Evolutionary conservation across 2,329 filamentous ascomycete species (phyloP).

Genomic region (Venturia effusa): DNA sequence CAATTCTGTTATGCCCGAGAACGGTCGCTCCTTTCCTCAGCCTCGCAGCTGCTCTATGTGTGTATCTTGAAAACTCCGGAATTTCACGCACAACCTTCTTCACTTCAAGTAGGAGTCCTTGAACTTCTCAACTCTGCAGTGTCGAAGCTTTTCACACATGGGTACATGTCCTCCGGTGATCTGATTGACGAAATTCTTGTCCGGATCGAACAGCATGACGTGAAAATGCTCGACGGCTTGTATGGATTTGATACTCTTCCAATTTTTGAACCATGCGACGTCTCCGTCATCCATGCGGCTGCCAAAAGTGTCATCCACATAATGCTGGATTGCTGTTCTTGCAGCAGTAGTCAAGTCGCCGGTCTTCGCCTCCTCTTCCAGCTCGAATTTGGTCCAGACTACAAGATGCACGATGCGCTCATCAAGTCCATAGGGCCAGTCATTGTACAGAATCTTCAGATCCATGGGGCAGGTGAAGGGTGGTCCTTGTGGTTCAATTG

Average conservation of each 20-base stretch:
- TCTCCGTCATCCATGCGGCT: conserved; percentile 36
- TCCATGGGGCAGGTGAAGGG: conserved; percentile 36
- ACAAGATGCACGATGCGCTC: conserved; percentile 70
- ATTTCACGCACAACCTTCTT: not conserved
- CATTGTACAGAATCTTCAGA: conserved; percentile 69
- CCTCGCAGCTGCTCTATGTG: not conserved
- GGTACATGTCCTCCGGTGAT: conserved; percentile 65
- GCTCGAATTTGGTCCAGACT: conserved; percentile 82
- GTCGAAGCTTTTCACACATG: not conserved
- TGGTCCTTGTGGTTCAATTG: conserved; percentile 24
- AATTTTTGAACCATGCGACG: conserved; percentile 90
- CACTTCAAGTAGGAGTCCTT: not conserved
- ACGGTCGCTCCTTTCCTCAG: not conserved
- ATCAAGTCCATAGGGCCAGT: conserved; percentile 90
- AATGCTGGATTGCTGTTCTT: conserved; percentile 56
- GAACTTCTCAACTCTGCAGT: not conserved
- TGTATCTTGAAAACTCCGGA: not conserved
- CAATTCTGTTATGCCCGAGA: not conserved
- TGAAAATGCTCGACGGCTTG: conserved; percentile 89
- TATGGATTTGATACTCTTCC: conserved; percentile 73
- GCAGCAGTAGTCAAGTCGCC: conserved; percentile 57
- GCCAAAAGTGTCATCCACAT: conserved; percentile 56
- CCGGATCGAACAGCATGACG: conserved; percentile 75
- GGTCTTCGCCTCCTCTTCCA: conserved; percentile 56
- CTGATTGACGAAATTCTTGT: conserved; percentile 54